phyloP scores from a whole-genome alignment of 1,284 basidiomycete species.

The Ustilago tritici region DNA sequence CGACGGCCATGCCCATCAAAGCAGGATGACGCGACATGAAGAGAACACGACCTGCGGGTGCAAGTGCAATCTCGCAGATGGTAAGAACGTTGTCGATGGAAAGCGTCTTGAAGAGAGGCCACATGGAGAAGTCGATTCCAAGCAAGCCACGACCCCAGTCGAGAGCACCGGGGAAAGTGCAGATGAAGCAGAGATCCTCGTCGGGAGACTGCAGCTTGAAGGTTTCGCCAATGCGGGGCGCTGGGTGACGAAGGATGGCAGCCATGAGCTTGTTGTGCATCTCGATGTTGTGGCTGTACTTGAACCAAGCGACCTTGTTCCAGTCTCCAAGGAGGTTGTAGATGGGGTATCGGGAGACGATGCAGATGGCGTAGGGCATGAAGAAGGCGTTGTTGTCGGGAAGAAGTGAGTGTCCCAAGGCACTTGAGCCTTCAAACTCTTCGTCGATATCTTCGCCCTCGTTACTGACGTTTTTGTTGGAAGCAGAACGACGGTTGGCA shows the following conservation, averaged over 20 bases:
- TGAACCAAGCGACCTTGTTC: slow-evolving; percentile 69
- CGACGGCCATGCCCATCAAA: slow-evolving; percentile 89
- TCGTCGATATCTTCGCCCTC: slow-evolving; percentile 39
- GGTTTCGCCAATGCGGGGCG: slow-evolving; percentile 64
- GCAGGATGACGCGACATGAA: slow-evolving; percentile 91
- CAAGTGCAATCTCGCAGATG: slow-evolving; percentile 91
- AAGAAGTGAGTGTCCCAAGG: slow-evolving; percentile 42
- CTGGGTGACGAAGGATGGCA: slow-evolving; percentile 67
- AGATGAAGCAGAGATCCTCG: slow-evolving; percentile 66
- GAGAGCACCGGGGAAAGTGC: slow-evolving; percentile 70
- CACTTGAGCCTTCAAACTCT: slow-evolving; percentile 41
- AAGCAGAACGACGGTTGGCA: slow-evolving; percentile 21
- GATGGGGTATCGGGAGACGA: slow-evolving; percentile 66
- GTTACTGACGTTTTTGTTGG: slow-evolving; percentile 30
- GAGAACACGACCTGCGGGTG: slow-evolving; percentile 89
- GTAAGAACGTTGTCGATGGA: slow-evolving; percentile 94
- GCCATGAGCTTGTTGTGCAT: slow-evolving; percentile 69
- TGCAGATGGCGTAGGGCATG: slow-evolving; percentile 68
- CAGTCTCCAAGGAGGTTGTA: slow-evolving; percentile 69
- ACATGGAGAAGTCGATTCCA: slow-evolving; percentile 82
- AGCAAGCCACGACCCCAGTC: slow-evolving; percentile 71
- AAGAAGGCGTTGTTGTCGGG: slow-evolving; percentile 63
- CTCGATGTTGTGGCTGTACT: slow-evolving; percentile 69
- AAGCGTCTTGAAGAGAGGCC: slow-evolving; percentile 93
- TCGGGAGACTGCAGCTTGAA: slow-evolving; percentile 56